phyloP scores from a whole-genome alignment of 306 rosid genomes.

The Albizia julibrissin region DNA sequence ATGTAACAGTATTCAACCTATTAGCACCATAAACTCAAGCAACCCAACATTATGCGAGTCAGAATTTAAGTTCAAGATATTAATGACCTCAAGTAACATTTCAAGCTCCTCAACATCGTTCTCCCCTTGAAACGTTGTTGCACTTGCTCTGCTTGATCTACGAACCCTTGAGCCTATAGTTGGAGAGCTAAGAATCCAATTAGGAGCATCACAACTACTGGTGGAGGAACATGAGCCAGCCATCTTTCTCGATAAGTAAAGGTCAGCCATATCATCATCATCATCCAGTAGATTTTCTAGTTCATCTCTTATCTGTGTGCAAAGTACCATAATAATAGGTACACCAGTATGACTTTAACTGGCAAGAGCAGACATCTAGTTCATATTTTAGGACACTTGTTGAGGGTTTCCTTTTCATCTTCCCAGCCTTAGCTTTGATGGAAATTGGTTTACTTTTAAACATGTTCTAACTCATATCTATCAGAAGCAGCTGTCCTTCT shows the following conservation, averaged over 20 bases:
- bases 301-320: constrained; percentile 69
- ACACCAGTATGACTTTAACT: not conserved
- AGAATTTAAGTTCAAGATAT: constrained; percentile 1
- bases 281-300: constrained; percentile 84
- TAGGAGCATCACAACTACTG: constrained; percentile 46
- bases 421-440: constrained; percentile 2
- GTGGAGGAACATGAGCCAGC: constrained; percentile 48
- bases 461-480: not conserved
- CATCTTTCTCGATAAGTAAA: constrained; percentile 74
- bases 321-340: not conserved
- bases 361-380: not conserved
- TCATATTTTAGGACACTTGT: not conserved
- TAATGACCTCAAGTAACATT: constrained; percentile 78
- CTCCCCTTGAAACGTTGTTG: constrained; percentile 48
- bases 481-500: not conserved
- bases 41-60: not conserved
- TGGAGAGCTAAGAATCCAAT: constrained; percentile 62
- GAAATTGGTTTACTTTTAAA: not conserved
- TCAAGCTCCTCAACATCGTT: constrained; percentile 81
- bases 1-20: constrained; percentile 11
- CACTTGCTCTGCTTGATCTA: constrained; percentile 63
- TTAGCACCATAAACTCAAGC: constrained; percentile 16
- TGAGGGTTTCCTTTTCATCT: not conserved
- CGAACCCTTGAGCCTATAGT: constrained; percentile 52
- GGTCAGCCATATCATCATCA: constrained; percentile 83